phyloP scores from a whole-genome alignment of 805 yeast species.

The Helenozyma baotianmanensis region DNA sequence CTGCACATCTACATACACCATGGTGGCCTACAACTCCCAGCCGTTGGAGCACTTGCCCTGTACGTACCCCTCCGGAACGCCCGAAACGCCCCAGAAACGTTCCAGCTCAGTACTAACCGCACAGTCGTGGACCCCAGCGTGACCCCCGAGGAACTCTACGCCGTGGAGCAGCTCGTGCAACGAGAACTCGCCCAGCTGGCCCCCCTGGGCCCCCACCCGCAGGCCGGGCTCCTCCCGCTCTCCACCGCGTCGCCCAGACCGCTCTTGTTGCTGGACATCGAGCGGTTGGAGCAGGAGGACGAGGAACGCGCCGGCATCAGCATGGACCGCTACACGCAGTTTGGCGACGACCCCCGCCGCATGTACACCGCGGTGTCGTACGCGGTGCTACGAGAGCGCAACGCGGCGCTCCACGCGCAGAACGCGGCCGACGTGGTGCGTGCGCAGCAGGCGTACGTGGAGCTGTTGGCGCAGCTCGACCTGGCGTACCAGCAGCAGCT shows the following conservation, averaged over 20 bases:
- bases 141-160: slow-evolving; percentile 30
- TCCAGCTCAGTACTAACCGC: slow-evolving; percentile 8
- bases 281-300: slow-evolving; percentile 22
- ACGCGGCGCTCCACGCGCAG: slow-evolving; percentile 31
- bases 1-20: background rate
- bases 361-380: slow-evolving; percentile 38
- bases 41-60: slow-evolving; percentile 34
- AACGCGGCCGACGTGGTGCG: slow-evolving; percentile 35
- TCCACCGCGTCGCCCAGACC: slow-evolving; percentile 7
- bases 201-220: slow-evolving; percentile 10
- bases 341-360: slow-evolving; percentile 16
- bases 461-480: slow-evolving; percentile 21
- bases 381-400: slow-evolving; percentile 35
- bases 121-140: slow-evolving; percentile 33
- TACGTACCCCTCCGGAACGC: slow-evolving; percentile 20
- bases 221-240: slow-evolving; percentile 15
- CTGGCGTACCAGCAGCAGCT: slow-evolving; percentile 17
- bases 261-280: slow-evolving; percentile 14
- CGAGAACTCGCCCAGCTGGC: slow-evolving; percentile 19
- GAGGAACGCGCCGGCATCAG: slow-evolving; percentile 12
- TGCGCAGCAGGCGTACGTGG: slow-evolving; percentile 28
- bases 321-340: slow-evolving; percentile 19
- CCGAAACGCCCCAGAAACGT: background rate
- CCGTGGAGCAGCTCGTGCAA: slow-evolving; percentile 31
- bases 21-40: background rate